Conservation (phyloP, 2,329 filamentous ascomycete species). For the Hymenoscyphus infarciens region DNA sequence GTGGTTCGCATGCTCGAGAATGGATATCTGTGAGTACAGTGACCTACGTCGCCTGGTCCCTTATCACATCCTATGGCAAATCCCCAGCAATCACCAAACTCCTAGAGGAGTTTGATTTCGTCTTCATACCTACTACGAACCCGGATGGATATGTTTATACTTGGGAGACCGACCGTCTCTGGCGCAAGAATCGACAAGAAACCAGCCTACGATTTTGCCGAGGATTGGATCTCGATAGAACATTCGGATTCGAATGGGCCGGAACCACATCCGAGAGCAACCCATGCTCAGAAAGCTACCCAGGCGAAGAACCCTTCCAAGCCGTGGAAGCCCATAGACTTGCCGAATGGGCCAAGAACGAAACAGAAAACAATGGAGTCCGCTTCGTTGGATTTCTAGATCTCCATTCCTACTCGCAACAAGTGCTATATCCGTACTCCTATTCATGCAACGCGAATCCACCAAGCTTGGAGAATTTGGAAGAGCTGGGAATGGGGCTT, state of each 20-base stretch:
- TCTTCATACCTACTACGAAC: constrained; percentile 86
- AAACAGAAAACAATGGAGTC: constrained; percentile 66
- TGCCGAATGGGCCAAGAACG: constrained; percentile 77
- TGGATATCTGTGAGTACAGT: constrained; percentile 95
- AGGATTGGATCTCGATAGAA: constrained; percentile 84
- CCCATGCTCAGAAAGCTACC: constrained; percentile 88
- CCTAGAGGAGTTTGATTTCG: constrained; percentile 78
- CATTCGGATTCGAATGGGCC: constrained; percentile 84
- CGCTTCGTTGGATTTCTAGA: constrained; percentile 84
- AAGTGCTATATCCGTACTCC: constrained; percentile 88
- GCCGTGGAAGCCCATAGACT: constrained; percentile 73
- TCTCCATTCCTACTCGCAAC: constrained; percentile 91
- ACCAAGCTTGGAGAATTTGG: constrained; percentile 84
- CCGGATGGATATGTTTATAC: constrained; percentile 94
- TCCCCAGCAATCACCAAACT: constrained; percentile 68
- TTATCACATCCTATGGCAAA: constrained; percentile 80
- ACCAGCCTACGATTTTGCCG: constrained; percentile 80
- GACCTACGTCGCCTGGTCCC: constrained; percentile 83
- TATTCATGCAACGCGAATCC: constrained; percentile 77
- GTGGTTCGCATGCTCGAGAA: constrained; percentile 88
- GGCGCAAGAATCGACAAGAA: constrained; percentile 89
- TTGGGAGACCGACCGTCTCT: constrained; percentile 86
- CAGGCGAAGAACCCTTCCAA: constrained; percentile 79
- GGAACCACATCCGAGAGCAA: constrained; percentile 62
- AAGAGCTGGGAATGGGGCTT: constrained; percentile 84